Base-by-base conservation (phyloP, 2,329 filamentous ascomycete genomes). In the Diaporthe sp. region DNA sequence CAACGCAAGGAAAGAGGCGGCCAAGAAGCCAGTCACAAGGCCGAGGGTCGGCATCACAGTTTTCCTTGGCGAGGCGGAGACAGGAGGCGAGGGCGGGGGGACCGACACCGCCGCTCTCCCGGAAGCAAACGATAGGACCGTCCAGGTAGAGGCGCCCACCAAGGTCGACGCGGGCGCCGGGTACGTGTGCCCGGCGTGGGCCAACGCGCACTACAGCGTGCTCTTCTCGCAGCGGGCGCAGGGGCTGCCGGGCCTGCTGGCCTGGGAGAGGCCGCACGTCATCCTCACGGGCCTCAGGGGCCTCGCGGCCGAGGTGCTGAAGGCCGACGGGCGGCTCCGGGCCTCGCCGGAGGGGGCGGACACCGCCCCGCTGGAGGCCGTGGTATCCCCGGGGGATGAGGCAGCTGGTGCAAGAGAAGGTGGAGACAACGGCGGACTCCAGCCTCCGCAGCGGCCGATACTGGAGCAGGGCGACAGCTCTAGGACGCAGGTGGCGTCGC, bases 181-280 rank as follows among this genome's bases (percentile, higher is more conserved):
- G 1, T 89, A 89, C 74, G 82, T 82, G 1, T 89, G 87, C 62
- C 87, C 88, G 1, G 82, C 81, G n/a, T 90, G 88, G 88, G 88
- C 84, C 0, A 85, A 82, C 12, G 76, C 82, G 19, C 82, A 81
- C 9, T 89, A 87, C 76, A 80, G 86, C 17, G 84, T 89, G 2
- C 77, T 89, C 1, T 82, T 85, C 74, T 81, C 83, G 25, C 83
- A 83, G 67, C 84, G 87, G 42, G 82, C 82, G 0, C 17, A 79
- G 7, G 87, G 87, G 2, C 81, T 80, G 6, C 82, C 86, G 0
- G 87, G 88, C 0, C 81, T 90, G 46, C 78, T 90, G 46, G 87
- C 86, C 15, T 89, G 87, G 85, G 87, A 89, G 75, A 81, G 85
- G 22, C 88, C 88, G 1, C 85, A 87, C 44, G 78, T 88, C 51